Evolutionary conservation across 2,329 filamentous ascomycete species (phyloP), one percentile per base, ranked within the genome.

Genomic region (Pseudogymnoascus sp.): DNA sequence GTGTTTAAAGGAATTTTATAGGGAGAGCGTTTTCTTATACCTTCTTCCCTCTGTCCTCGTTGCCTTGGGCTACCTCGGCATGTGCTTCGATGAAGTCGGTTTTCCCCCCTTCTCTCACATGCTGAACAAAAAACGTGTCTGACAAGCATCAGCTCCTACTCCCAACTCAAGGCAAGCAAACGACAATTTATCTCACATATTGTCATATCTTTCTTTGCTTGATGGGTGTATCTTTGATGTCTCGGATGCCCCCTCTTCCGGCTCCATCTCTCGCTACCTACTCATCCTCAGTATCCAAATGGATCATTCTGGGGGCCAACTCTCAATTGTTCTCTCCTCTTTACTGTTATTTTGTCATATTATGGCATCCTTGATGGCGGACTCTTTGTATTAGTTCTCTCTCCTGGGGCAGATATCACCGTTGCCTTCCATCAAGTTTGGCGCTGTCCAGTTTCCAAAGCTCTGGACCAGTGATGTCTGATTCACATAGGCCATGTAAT

Each of bases 31-130:
- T 53, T 33, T 53, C 25, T 30, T 53, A 30, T 30, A 14, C 22
- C 22, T 25, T 25, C 22, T 53, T 53, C 33, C 25, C 15, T 53
- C 18, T 30, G 9, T 53, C 43, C 18, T 50, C 18, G 8, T 43
- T 28, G 25, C 15, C 8, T 30, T 53, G 43, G 11, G 33, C 15
- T 53, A 33, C 25, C 43, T 53, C 43, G 43, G 25, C 25, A 53
- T 25, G 15, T n/a, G 15, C 5, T 18, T 53, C 8, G n/a, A 53
- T 18, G 43, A 53, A 30, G 43, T 53, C 25, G 8, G n/a, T 30
- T 53, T 47, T 30, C 2, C 43, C 25, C 43, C 25, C 43, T 53
- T 41, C 38, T 50, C 43, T 50, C 43, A 50, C 43, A 53, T 53
- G 43, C 9, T 30, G n/a, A 9, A 33, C 14, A 53, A 30, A 53